phyloP scores from a whole-genome alignment of 495 filamentous ascomycete species.

The Podospora pseudocomata region DNA sequence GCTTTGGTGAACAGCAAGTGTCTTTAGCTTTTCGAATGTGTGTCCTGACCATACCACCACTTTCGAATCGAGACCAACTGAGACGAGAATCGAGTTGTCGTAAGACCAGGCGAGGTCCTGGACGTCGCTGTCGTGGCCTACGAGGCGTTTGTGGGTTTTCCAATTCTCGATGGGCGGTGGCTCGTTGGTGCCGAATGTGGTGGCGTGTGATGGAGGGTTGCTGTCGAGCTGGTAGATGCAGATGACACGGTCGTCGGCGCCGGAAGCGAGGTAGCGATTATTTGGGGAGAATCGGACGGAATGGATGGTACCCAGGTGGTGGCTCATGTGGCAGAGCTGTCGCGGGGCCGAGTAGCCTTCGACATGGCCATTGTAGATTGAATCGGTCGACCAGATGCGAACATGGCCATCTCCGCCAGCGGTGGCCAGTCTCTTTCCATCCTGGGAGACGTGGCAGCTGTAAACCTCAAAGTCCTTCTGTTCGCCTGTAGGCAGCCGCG shows the following conservation, averaged over 20 bases:
- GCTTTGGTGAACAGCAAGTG: constrained; percentile 82
- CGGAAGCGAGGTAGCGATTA: constrained; percentile 88
- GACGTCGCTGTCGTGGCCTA: constrained; percentile 97
- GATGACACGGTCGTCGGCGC: constrained; percentile 97
- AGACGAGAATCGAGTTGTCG: constrained; percentile 92
- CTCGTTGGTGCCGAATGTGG: constrained; percentile 83
- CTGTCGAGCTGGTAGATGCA: constrained; percentile 90
- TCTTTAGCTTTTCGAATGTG: constrained; percentile 97
- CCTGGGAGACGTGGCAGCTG: constrained; percentile 93
- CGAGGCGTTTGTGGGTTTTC: constrained; percentile 86
- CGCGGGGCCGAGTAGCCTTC: constrained; percentile 70
- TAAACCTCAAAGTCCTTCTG: constrained; percentile 97
- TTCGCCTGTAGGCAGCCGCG: constrained; percentile 57
- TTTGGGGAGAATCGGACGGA: constrained; percentile 94
- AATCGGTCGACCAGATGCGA: constrained; percentile 94
- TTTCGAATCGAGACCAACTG: constrained; percentile 95
- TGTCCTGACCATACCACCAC: constrained; percentile 96
- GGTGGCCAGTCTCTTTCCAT: constrained; percentile 85
- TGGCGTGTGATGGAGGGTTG: constrained; percentile 66
- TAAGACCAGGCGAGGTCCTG: constrained; percentile 97
- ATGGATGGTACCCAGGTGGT: constrained; percentile 96
- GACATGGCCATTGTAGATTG: constrained; percentile 75
- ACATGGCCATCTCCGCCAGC: constrained; percentile 97
- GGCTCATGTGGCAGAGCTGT: constrained; percentile 95
- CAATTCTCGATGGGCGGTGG: constrained; percentile 92